A percentile compares a stretch with the other conserved stretches of the same genome.
Conservation (phyloP, 306 rosid genomes). For the Glycine tomentella region DNA sequence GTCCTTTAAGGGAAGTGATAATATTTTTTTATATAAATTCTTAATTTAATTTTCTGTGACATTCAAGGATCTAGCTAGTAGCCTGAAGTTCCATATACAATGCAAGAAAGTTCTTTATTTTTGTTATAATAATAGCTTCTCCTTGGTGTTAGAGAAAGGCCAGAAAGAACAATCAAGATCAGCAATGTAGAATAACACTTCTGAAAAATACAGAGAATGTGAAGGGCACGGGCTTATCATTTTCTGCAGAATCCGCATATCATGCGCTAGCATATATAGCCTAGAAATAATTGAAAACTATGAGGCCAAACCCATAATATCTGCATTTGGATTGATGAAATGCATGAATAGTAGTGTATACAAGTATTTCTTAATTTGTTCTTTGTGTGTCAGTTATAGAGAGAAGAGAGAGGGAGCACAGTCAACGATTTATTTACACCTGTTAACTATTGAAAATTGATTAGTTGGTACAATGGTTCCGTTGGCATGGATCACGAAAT, state of each 20-base stretch:
- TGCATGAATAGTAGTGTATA: background rate
- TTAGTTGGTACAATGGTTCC: slow-evolving; percentile 2
- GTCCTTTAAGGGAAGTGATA: background rate
- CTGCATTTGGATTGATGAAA: slow-evolving; percentile 33
- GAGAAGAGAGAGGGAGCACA: too few species aligned
- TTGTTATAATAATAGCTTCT: background rate
- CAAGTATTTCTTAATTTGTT: background rate
- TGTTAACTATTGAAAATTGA: slow-evolving; percentile 4
- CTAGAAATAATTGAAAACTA: slow-evolving; percentile 18
- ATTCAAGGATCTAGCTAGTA: too few species aligned
- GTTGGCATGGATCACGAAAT: slow-evolving; percentile 39
- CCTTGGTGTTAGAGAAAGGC: slow-evolving; percentile 11
- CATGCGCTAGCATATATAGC: slow-evolving; percentile 1
- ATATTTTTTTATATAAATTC: background rate
- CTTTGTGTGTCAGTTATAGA: background rate
- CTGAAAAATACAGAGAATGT: slow-evolving; percentile 34
- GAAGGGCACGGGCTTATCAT: slow-evolving; percentile 30
- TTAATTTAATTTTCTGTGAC: too few species aligned
- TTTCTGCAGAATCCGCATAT: slow-evolving; percentile 8
- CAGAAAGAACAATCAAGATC: slow-evolving; percentile 22
- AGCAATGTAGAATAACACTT: slow-evolving; percentile 15
- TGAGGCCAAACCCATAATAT: slow-evolving; percentile 2
- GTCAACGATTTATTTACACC: slow-evolving; percentile 25
- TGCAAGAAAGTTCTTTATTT: background rate
- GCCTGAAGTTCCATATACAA: too few species aligned